A percentile compares a stretch with the other conserved stretches of the same genome.
These are phyloP conservation scores for Alternaria novae-zelandiae DNA, from an alignment of 2,329 filamentous ascomycete genomes.

Conservation along the genomic window DNA sequence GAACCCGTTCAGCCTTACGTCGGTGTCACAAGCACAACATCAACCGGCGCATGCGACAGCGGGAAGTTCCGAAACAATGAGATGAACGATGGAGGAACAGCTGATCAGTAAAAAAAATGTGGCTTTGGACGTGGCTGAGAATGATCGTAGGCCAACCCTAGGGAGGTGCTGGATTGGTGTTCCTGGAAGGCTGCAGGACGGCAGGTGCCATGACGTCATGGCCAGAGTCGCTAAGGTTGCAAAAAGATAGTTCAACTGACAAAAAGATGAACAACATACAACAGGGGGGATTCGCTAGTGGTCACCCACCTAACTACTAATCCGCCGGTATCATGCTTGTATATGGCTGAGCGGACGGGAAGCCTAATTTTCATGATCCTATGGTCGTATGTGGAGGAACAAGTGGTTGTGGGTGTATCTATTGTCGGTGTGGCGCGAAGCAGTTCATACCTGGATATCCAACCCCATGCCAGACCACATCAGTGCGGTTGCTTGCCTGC, in stretches of 20 bases:
- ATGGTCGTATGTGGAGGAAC: too few species aligned
- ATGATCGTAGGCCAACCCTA: not conserved
- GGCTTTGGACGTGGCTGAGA: not conserved
- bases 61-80: not conserved
- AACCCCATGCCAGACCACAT: too few species aligned
- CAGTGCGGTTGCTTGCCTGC: not conserved
- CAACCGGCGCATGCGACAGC: not conserved
- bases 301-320: too few species aligned
- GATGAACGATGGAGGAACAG: not conserved
- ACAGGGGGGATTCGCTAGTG: too few species aligned
- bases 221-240: not conserved
- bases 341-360: too few species aligned
- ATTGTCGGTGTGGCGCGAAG: rapidly evolving
- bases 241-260: not conserved
- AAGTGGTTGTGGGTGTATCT: not conserved
- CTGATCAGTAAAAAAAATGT: not conserved
- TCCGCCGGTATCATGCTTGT: too few species aligned
- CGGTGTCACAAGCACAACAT: slow-evolving; percentile 13
- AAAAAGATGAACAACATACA: too few species aligned
- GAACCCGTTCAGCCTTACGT: not conserved
- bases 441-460: too few species aligned
- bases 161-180: not conserved
- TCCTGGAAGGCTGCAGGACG: not conserved
- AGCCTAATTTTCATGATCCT: too few species aligned
- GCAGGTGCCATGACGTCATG: not conserved